These are phyloP conservation scores for Coemansia sp. DNA, from an alignment of 371 early-diverging fungal genomes.

Conservation along the genomic window DNA sequence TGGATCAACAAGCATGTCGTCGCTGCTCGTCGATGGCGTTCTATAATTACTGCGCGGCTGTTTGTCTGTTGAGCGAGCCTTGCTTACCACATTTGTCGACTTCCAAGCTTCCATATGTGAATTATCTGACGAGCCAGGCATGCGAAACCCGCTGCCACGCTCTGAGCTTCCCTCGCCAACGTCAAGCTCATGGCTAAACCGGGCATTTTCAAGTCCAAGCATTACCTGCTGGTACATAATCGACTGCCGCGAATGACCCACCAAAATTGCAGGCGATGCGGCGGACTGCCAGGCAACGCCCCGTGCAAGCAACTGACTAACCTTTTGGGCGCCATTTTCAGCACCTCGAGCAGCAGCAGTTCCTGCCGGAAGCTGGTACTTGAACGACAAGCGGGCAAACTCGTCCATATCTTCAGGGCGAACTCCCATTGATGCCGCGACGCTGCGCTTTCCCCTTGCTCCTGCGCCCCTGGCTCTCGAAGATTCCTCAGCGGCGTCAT, in stretches of 20 bases:
- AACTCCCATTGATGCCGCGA: constrained; percentile 9
- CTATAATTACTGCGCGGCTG: not conserved
- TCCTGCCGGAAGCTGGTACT: constrained; percentile 10
- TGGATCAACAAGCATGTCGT: constrained; percentile 22
- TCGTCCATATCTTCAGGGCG: constrained; percentile 11
- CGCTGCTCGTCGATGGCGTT: constrained; percentile 5
- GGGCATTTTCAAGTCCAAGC: constrained; percentile 33
- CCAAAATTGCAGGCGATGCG: constrained; percentile 14
- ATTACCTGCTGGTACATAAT: constrained; percentile 25
- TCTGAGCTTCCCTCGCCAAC: not conserved
- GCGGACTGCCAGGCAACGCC: constrained; percentile 41
- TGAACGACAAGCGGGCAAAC: constrained; percentile 20
- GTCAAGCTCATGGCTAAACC: constrained; percentile 17
- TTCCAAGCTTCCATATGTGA: not conserved
- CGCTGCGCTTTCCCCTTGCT: constrained; percentile 5
- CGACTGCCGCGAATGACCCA: constrained; percentile 26
- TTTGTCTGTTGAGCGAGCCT: too few species aligned
- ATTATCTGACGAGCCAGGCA: constrained; percentile 4
- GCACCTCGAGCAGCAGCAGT: not conserved
- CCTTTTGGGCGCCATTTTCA: not conserved
- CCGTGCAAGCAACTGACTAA: constrained; percentile 19
- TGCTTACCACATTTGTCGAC: not conserved
- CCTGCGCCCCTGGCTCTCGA: not conserved
- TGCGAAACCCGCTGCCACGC: not conserved
- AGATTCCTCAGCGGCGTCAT: not conserved